Evolutionary conservation across 768 basidiomycete genomes (phyloP).

Genomic region (Suillus weaverae): DNA sequence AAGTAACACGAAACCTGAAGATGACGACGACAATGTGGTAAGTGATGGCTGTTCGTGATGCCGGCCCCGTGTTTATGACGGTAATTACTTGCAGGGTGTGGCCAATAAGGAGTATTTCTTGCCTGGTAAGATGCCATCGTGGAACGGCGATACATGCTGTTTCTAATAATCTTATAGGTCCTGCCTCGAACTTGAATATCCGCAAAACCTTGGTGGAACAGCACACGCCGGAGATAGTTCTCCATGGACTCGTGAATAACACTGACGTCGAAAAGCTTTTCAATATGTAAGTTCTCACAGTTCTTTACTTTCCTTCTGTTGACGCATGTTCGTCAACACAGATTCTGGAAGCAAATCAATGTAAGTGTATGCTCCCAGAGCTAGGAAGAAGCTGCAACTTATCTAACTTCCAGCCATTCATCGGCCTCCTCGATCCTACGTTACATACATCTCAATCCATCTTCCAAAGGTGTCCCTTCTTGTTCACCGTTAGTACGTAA

Average conservation of each 20-base stretch:
- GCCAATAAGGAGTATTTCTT: constrained; percentile 80
- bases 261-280: constrained; percentile 84
- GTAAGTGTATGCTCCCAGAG: constrained; percentile 38
- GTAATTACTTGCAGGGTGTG: constrained; percentile 54
- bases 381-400: not conserved
- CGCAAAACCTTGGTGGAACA: constrained; percentile 73
- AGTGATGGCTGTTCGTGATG: constrained; percentile 19
- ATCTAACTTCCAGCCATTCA: constrained; percentile 45
- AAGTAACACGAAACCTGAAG: constrained; percentile 32
- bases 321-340: constrained; percentile 27
- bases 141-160: not conserved
- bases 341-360: constrained; percentile 71
- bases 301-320: not conserved
- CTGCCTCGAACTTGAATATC: constrained; percentile 68
- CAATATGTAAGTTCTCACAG: constrained; percentile 58
- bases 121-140: constrained; percentile 52
- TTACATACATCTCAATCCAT: constrained; percentile 79
- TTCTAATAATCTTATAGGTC: constrained; percentile 41
- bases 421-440: constrained; percentile 77
- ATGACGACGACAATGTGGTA: constrained; percentile 68
- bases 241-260: constrained; percentile 75
- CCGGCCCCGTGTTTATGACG: constrained; percentile 1
- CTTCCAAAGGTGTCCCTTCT: constrained; percentile 83
- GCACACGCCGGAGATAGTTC: constrained; percentile 78
- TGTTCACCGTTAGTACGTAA: constrained; percentile 81